phyloP scores from a whole-genome alignment of 164 flowering plant species.

The Nymphaea thermarum region DNA sequence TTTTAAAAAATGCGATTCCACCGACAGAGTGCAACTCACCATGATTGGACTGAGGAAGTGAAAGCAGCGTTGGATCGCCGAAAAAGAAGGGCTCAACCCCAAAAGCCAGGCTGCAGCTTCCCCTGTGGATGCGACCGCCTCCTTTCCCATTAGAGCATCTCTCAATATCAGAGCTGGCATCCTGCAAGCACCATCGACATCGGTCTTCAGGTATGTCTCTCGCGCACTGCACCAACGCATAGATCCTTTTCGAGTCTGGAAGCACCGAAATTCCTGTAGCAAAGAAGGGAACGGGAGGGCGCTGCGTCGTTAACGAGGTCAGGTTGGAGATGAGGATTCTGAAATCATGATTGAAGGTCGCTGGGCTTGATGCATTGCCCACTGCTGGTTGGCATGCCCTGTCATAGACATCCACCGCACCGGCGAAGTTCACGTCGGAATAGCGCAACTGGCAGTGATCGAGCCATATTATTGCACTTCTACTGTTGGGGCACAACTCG shows the following conservation, averaged over 20 bases:
- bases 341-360: too few species aligned
- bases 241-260: not conserved
- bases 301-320: too few species aligned
- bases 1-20: too few species aligned
- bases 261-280: too few species aligned
- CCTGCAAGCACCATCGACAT: slow-evolving; percentile 4
- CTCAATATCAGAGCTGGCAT: not conserved
- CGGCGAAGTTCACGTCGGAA: slow-evolving; percentile 12
- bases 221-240: slow-evolving; percentile 12
- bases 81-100: slow-evolving; percentile 3
- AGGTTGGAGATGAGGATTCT: too few species aligned
- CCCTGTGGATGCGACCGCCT: slow-evolving; percentile 1
- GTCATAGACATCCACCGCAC: not conserved
- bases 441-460: slow-evolving; percentile 23
- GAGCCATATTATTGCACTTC: slow-evolving; percentile 10
- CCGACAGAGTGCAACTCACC: too few species aligned
- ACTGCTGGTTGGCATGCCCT: too few species aligned
- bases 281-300: too few species aligned
- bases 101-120: slow-evolving; percentile 9
- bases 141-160: not conserved
- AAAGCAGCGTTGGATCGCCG: not conserved
- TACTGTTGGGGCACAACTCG: slow-evolving; percentile 12
- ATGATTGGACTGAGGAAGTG: too few species aligned
- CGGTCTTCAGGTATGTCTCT: slow-evolving; percentile 4
- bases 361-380: too few species aligned